Evolutionary conservation across 805 yeast species (phyloP), one percentile per base, ranked within the genome.

Genomic region (Ogataea haglerorum): DNA sequence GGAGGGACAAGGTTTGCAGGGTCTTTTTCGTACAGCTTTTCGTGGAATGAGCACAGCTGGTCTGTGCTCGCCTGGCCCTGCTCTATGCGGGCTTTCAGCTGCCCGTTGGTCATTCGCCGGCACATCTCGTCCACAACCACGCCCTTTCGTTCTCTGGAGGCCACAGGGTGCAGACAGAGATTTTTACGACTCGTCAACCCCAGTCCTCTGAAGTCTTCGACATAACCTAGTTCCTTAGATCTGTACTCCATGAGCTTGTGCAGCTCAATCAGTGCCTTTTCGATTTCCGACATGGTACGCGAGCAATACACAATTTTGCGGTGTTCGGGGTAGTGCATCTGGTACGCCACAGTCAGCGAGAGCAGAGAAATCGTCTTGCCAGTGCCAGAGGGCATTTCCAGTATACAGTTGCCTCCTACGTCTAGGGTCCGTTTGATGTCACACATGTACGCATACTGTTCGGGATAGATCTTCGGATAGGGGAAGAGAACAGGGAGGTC

Each of bases 351-450:
- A 0, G 98, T 88, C 32, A 93, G 66, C 0, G 98, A 88, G 22
- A 93, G 69, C 59, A 93, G 71, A 0, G 98, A 89, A 3, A 93
- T 85, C 27, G 99, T 93, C 61, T 93, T 93, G 30, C 99, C 99
- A 3, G 99, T 93, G 4, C 99, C 99, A 5, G 99, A 93, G 52
- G 99, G 99, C 99, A 93, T 93, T 67, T 93, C 99, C 57, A 93
- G 64, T 40, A 93, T 89, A 64, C 96, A 85, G 59, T 90, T 90
- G 10, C 99, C 99, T 2, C 97, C 98, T 1, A 85, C 95, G 69
- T 93, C 99, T 38, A 93, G 65, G 1, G 97, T 85, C 57, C 82
- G 80, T 67, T 93, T 93, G 50, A 93, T 84, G 62, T 91, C 98
- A 47, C 93, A 79, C 99, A 93, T 93, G 65, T 93, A 93, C 24